Conservation (phyloP, 768 basidiomycete genomes). For the Naematelia aurantialba region DNA sequence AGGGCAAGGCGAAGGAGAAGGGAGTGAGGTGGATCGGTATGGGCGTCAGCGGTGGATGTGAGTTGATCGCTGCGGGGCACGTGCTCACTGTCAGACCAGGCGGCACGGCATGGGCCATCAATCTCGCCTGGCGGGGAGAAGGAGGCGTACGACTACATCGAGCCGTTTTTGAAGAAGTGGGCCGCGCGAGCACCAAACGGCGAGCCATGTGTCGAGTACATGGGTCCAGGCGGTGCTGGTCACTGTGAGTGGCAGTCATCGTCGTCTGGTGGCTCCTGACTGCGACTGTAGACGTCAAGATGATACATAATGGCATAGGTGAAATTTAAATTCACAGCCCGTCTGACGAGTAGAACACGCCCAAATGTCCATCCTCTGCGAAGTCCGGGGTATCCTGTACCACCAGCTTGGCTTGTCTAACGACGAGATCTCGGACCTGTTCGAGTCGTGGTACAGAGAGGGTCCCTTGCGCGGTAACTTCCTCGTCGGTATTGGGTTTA, state of each 20-base stretch:
- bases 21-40: slow-evolving; percentile 42
- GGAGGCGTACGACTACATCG: slow-evolving; percentile 41
- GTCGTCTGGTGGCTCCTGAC: not conserved
- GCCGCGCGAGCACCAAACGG: slow-evolving; percentile 44
- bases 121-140: slow-evolving; percentile 44
- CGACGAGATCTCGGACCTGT: slow-evolving; percentile 43
- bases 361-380: slow-evolving; percentile 44
- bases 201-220: slow-evolving; percentile 42
- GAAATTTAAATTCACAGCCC: not conserved
- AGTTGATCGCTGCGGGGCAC: slow-evolving; percentile 6
- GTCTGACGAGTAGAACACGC: slow-evolving; percentile 36
- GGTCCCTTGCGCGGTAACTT: slow-evolving; percentile 45
- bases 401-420: slow-evolving; percentile 39
- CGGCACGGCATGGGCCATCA: slow-evolving; percentile 46
- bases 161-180: slow-evolving; percentile 47
- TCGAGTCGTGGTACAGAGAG: slow-evolving; percentile 42
- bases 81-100: slow-evolving; percentile 32
- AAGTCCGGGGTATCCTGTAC: slow-evolving; percentile 37
- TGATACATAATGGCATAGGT: slow-evolving; percentile 50
- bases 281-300: slow-evolving; percentile 34
- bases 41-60: slow-evolving; percentile 50
- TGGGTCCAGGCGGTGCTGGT: slow-evolving; percentile 47
- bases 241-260: slow-evolving; percentile 33
- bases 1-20: slow-evolving; percentile 30
- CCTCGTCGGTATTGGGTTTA: slow-evolving; percentile 44